Conservation (phyloP, 495 filamentous ascomycete genomes). For the Rusavskia elegans region DNA sequence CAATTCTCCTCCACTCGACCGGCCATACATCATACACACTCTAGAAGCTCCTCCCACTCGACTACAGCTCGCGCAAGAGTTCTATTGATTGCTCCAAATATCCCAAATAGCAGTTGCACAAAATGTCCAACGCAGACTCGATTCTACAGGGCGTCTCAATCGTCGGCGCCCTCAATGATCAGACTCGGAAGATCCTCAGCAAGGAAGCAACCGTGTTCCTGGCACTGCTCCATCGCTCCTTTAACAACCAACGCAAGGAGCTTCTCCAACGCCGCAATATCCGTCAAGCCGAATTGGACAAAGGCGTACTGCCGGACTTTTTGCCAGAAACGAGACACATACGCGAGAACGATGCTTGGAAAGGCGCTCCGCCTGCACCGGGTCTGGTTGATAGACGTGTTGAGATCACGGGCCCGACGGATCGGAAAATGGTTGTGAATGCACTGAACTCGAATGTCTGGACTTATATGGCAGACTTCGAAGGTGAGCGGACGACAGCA, state of each 20-base stretch:
- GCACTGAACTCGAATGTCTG: constrained; percentile 93
- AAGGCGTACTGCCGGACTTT: constrained; percentile 83
- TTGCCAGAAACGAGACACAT: constrained; percentile 92
- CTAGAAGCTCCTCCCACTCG: too few relatives aligned
- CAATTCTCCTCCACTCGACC: too few relatives aligned
- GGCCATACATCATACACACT: too few relatives aligned
- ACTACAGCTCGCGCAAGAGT: too few relatives aligned
- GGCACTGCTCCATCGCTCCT: constrained; percentile 82
- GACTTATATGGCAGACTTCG: constrained; percentile 99
- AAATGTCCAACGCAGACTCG: constrained; percentile 53
- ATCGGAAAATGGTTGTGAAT: constrained; percentile 99
- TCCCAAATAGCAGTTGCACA: constrained; percentile 16
- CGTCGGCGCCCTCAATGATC: constrained; percentile 59
- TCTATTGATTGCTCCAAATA: too few relatives aligned
- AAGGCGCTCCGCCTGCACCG: constrained; percentile 82
- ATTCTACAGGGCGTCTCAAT: constrained; percentile 82
- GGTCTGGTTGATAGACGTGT: constrained; percentile 87
- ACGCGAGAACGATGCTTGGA: constrained; percentile 88
- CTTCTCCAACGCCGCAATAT: constrained; percentile 72
- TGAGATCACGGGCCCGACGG: constrained; percentile 97
- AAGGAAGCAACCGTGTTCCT: constrained; percentile 87
- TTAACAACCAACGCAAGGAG: constrained; percentile 79
- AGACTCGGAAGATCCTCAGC: constrained; percentile 78
- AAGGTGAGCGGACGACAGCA: constrained; percentile 40
- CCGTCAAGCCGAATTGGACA: constrained; percentile 91